phyloP scores from a whole-genome alignment of 2,329 filamentous ascomycete genomes.

The Sporothrix schenckii region DNA sequence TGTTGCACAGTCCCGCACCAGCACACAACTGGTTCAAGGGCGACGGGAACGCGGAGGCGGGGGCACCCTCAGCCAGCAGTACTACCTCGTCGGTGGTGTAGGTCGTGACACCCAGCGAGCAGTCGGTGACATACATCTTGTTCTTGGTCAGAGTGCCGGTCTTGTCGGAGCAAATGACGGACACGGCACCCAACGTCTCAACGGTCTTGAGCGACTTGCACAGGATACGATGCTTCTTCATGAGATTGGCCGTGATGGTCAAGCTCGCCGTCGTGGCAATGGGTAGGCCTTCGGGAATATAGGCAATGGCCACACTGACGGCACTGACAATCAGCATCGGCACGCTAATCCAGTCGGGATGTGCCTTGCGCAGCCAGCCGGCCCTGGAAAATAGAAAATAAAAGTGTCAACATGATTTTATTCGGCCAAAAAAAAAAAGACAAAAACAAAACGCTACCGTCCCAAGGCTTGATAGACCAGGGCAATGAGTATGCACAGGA shows the following conservation, averaged over 20 bases:
- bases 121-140: constrained; percentile 73
- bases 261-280: constrained; percentile 70
- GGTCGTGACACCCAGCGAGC: constrained; percentile 59
- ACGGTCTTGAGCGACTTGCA: constrained; percentile 81
- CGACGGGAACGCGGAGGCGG: constrained; percentile 34
- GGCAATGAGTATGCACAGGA: constrained; percentile 40
- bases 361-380: constrained; percentile 64
- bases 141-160: constrained; percentile 73
- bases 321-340: constrained; percentile 72
- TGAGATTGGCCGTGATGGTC: constrained; percentile 74
- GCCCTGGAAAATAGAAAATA: constrained; percentile 49
- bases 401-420: neutral
- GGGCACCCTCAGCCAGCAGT: neutral
- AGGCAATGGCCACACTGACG: constrained; percentile 72
- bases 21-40: constrained; percentile 62
- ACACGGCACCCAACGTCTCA: constrained; percentile 73
- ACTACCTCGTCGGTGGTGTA: constrained; percentile 56
- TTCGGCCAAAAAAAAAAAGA: no score
- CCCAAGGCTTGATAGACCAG: constrained; percentile 29
- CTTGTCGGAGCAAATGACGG: constrained; percentile 76
- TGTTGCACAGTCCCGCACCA: constrained; percentile 70
- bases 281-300: constrained; percentile 74
- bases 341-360: constrained; percentile 73
- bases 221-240: constrained; percentile 74
- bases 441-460: neutral